Conservation (phyloP, 192 early-diverging fungal genomes). For the Rhizophlyctis rosea region DNA sequence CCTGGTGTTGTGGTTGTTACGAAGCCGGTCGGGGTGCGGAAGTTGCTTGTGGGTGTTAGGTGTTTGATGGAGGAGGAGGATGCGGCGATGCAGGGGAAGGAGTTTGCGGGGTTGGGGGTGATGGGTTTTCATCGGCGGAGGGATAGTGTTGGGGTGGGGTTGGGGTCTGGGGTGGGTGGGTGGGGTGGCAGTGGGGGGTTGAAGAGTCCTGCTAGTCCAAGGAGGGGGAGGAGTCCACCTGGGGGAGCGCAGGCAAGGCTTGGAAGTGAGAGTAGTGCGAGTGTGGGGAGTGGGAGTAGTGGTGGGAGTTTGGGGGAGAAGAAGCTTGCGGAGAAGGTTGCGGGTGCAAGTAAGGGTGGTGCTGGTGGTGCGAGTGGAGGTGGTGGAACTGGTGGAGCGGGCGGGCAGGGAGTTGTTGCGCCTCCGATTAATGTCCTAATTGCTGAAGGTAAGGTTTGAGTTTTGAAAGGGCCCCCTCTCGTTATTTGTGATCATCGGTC, state of each 20-base stretch:
- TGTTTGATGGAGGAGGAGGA: constrained; percentile 18
- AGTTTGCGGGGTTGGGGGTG: not conserved
- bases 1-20: constrained; percentile 25
- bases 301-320: not conserved
- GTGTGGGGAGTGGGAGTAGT: not conserved
- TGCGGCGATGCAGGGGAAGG: not conserved
- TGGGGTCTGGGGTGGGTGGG: not conserved
- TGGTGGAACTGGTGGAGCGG: not conserved
- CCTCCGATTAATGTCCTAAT: constrained; percentile 48
- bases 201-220: not conserved
- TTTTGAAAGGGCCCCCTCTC: no score
- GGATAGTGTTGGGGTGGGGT: not conserved
- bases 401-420: not conserved
- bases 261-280: not conserved
- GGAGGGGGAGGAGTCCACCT: not conserved
- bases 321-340: no score
- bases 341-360: not conserved
- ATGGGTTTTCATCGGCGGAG: not conserved
- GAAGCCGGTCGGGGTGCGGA: constrained; percentile 20
- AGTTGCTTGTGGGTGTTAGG: constrained; percentile 16
- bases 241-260: not conserved
- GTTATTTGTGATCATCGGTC: not conserved
- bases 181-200: not conserved
- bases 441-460: constrained; percentile 46
- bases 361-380: not conserved